Base-by-base conservation (phyloP, 2,329 filamentous ascomycete genomes). In the Dryadomyces quercivorus region DNA sequence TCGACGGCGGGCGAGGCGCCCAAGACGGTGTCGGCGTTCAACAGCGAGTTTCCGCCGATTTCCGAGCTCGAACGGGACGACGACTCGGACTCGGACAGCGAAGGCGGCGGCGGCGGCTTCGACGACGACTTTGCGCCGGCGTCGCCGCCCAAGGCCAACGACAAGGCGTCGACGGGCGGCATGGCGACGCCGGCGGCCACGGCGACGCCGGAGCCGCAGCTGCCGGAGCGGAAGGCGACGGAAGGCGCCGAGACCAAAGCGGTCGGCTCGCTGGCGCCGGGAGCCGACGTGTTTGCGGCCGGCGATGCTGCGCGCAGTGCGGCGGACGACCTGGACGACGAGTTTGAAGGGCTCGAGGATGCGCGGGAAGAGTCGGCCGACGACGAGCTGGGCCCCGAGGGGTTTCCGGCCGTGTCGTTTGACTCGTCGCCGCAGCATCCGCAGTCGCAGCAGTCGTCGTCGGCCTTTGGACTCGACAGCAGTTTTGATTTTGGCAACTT, bases 51-150 rank as follows among this genome's bases (percentile, higher is more conserved):
- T 65, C 93, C 93, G 36, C 93, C 92, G 0, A 95, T 97, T 57
- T 84, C 85, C n/a, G 88, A 92, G 65, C 71, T 96, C 56, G 85
- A 87, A 58, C 50, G 38, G 18, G 78, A 82, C 8, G 88, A 92
- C 22, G 85, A 94, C n/a, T 91, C 86, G 34, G 89, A 94, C 56
- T 85, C 84, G 34, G 85, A 83, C 54, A 86, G 81, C 57, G 87
- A 80, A 50, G 89, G 88, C 45, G 89, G 91, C 0, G 97, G 97
- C 64, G 87, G 80, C 50, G 89, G 88, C 45, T 89, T 91, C 0
- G 97, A 97, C 64, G 92, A 94, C 51, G 93, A 98, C 65, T 85
- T 96, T 67, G 97, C 97, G 65, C 84, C 86, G 0, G 82, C 87
- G 15, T 77, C 80, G 4, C 61, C 65, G 5, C 61, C 65, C 34